Percentiles rank a stretch among this genome's conserved stretches.
These are phyloP conservation scores for Lasiosphaeria hispida DNA, from an alignment of 495 filamentous ascomycete species.

Conservation along the genomic window DNA sequence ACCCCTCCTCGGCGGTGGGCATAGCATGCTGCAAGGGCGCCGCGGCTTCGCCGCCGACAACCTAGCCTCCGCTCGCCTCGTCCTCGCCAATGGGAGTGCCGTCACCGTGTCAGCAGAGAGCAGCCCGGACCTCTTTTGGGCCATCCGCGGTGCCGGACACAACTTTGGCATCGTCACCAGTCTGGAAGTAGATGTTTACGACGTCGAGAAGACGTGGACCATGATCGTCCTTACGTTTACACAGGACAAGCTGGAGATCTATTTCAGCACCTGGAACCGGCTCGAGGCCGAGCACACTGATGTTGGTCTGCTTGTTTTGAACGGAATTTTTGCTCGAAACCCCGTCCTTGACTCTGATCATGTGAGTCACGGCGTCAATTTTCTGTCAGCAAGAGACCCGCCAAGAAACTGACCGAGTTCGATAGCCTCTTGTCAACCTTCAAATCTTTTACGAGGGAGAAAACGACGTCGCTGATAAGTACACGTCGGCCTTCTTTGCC, in stretches of 20 bases:
- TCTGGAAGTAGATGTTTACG: slow-evolving; percentile 9
- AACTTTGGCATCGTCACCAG: slow-evolving; percentile 53
- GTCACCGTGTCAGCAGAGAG: slow-evolving; percentile 32
- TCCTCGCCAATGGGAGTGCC: slow-evolving; percentile 46
- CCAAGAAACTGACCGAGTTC: background rate
- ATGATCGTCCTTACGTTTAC: slow-evolving; percentile 38
- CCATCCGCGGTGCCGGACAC: slow-evolving; percentile 51
- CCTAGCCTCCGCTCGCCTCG: slow-evolving; percentile 44
- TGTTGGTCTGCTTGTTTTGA: slow-evolving; percentile 32
- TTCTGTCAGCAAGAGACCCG: background rate
- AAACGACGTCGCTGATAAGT: background rate
- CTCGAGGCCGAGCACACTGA: slow-evolving; percentile 19
- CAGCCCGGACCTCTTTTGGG: slow-evolving; percentile 49
- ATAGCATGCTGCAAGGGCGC: slow-evolving; percentile 49
- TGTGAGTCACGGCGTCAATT: too few species aligned
- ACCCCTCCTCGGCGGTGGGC: slow-evolving; percentile 52
- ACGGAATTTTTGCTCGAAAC: slow-evolving; percentile 44
- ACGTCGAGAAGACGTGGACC: background rate
- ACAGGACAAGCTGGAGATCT: slow-evolving; percentile 34
- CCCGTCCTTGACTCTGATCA: slow-evolving; percentile 30
- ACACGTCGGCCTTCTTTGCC: background rate
- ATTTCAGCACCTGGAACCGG: slow-evolving; percentile 26
- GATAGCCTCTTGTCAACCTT: background rate
- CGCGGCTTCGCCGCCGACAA: slow-evolving; percentile 52
- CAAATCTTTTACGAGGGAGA: background rate